Evolutionary conservation across 2,329 filamentous ascomycete genomes (phyloP).

Genomic region (Fusarium domesticum): DNA sequence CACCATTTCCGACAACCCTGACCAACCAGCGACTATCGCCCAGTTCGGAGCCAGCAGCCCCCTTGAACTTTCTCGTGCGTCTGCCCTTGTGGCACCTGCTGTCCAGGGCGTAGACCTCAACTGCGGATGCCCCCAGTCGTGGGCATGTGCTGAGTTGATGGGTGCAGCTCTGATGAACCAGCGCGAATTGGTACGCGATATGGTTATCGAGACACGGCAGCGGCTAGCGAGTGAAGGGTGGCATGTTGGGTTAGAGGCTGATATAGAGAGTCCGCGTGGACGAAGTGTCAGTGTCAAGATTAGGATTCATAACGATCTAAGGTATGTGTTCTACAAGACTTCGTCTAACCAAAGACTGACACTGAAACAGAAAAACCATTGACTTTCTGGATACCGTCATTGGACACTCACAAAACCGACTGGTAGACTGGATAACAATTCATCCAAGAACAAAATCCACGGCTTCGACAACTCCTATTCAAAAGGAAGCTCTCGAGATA

Average conservation of each 20-base stretch:
- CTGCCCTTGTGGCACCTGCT: conserved; percentile 58
- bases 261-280: conserved; percentile 44
- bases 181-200: conserved; percentile 62
- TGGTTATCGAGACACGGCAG: conserved; percentile 57
- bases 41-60: conserved; percentile 65
- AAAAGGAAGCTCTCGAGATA: conserved; percentile 57
- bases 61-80: conserved; percentile 59
- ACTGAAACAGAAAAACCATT: conserved; percentile 47
- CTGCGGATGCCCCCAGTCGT: conserved; percentile 70
- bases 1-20: conserved; percentile 52
- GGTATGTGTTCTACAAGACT: conserved; percentile 35
- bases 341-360: neutral
- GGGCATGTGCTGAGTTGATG: conserved; percentile 66
- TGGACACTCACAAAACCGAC: conserved; percentile 46
- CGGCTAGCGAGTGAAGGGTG: conserved; percentile 53
- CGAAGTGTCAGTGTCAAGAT: conserved; percentile 69
- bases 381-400: conserved; percentile 63
- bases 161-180: conserved; percentile 68
- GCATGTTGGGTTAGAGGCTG: conserved; percentile 43
- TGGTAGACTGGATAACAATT: conserved; percentile 67
- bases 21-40: conserved; percentile 59
- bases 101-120: conserved; percentile 67
- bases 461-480: conserved; percentile 59
- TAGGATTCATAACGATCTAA: conserved; percentile 62
- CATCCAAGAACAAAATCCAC: conserved; percentile 64